These are phyloP conservation scores for Dictyostelium intermedium DNA, from an alignment of 78 protist genomes.

Conservation along the genomic window DNA sequence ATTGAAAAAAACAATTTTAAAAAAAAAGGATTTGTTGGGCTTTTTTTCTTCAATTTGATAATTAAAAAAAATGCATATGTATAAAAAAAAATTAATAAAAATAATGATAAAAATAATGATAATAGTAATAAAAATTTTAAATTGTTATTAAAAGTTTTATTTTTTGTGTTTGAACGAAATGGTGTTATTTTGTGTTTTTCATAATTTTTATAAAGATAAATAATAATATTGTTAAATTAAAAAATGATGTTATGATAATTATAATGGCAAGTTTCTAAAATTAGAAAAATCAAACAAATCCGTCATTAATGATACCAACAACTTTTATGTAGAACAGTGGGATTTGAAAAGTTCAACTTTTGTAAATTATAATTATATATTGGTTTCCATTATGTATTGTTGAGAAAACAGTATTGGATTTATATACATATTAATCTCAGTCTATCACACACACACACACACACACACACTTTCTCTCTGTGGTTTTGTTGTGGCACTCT, in stretches of 20 bases:
- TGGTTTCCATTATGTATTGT: too few species aligned
- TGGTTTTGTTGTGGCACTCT: too few species aligned
- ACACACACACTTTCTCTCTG: too few species aligned
- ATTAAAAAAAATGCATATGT: neutral
- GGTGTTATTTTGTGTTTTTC: neutral
- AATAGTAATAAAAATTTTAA: neutral
- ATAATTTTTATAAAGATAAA: neutral
- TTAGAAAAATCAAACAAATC: neutral
- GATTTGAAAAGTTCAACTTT: neutral
- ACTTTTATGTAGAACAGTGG: neutral
- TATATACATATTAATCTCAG: neutral
- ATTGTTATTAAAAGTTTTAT: too few species aligned
- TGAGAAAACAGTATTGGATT: neutral
- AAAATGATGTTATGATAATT: neutral
- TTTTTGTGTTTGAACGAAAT: neutral
- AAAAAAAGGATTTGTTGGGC: neutral
- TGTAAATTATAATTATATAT: neutral
- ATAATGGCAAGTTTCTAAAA: neutral
- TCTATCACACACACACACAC: too few species aligned
- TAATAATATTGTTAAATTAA: neutral
- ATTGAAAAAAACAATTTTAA: neutral
- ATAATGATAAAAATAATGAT: too few species aligned
- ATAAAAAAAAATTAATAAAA: neutral
- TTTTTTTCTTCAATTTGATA: neutral
- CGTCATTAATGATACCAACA: neutral